phyloP scores from a whole-genome alignment of 2,329 filamentous ascomycete species.

The Sordariomycetes sp. region DNA sequence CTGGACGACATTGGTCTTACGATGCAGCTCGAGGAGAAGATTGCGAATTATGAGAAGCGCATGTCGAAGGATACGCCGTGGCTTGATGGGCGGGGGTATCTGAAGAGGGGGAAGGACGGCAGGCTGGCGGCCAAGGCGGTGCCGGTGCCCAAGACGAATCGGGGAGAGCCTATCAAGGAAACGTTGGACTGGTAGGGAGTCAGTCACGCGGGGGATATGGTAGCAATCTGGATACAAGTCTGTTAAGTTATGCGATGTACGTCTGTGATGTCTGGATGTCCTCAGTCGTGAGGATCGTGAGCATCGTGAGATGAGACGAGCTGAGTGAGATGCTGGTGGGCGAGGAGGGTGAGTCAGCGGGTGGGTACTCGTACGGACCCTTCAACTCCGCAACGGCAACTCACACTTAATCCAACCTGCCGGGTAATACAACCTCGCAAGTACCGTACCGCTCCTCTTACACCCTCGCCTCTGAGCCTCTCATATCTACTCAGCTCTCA shows the following conservation, averaged over 20 bases:
- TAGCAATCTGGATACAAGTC: too few species aligned
- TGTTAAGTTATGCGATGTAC: not conserved
- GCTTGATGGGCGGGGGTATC: constrained; percentile 78
- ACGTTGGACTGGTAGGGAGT: constrained; percentile 69
- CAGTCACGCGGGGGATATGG: too few species aligned
- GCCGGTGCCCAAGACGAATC: constrained; percentile 77
- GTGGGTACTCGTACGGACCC: too few species aligned
- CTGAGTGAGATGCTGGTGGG: not conserved
- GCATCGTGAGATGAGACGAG: not conserved
- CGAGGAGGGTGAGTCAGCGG: not conserved
- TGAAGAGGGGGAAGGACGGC: constrained; percentile 45
- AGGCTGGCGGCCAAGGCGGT: constrained; percentile 44
- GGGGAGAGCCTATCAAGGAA: constrained; percentile 71
- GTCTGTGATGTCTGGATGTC: not conserved
- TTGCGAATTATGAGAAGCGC: constrained; percentile 66
- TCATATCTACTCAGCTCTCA: not conserved
- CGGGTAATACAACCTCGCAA: not conserved
- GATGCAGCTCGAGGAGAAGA: constrained; percentile 85
- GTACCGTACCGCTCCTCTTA: not conserved
- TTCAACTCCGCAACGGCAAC: too few species aligned
- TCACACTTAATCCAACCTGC: too few species aligned
- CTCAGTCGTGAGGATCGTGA: not conserved
- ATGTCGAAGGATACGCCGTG: constrained; percentile 72
- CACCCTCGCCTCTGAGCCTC: not conserved
- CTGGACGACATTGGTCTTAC: constrained; percentile 93